Evolutionary conservation across 495 filamentous ascomycete genomes (phyloP).

Genomic region (Annulohypoxylon stygium): DNA sequence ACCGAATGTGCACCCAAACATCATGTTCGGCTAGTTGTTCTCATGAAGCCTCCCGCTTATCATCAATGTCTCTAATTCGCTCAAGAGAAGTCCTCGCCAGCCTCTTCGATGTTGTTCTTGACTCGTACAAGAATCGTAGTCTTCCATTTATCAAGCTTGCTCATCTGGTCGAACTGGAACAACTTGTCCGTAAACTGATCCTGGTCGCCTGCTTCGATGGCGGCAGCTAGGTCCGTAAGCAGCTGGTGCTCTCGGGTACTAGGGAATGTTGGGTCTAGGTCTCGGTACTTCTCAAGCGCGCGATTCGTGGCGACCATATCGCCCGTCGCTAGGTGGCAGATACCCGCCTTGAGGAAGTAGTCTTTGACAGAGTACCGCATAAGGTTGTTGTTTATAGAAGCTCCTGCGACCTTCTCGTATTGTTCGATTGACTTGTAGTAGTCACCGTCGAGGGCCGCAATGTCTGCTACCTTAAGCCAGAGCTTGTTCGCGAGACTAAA

Average conservation of each 20-base stretch:
- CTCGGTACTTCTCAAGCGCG: constrained; percentile 82
- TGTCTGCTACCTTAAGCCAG: constrained; percentile 87
- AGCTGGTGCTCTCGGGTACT: constrained; percentile 83
- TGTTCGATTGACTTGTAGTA: constrained; percentile 83
- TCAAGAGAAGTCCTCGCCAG: constrained; percentile 70
- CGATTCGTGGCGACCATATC: constrained; percentile 81
- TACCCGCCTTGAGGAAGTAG: constrained; percentile 90
- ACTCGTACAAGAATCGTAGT: constrained; percentile 84
- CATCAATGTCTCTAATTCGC: background rate
- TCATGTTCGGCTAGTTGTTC: constrained; percentile 18
- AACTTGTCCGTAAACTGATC: constrained; percentile 87
- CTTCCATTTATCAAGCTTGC: constrained; percentile 96
- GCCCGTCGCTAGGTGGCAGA: constrained; percentile 81
- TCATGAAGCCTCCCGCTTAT: background rate
- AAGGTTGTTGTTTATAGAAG: constrained; percentile 79
- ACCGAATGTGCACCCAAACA: constrained; percentile 23
- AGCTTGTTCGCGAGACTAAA: constrained; percentile 87
- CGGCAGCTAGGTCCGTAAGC: constrained; percentile 76
- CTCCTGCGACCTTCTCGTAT: constrained; percentile 83
- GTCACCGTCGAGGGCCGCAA: constrained; percentile 81
- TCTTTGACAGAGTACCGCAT: constrained; percentile 95
- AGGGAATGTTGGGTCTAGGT: constrained; percentile 82
- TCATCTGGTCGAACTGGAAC: constrained; percentile 88
- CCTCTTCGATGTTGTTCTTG: constrained; percentile 83
- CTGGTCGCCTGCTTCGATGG: constrained; percentile 78